phyloP scores from a whole-genome alignment of 169 alveolate species.

The Cryptosporidium andersoni region DNA sequence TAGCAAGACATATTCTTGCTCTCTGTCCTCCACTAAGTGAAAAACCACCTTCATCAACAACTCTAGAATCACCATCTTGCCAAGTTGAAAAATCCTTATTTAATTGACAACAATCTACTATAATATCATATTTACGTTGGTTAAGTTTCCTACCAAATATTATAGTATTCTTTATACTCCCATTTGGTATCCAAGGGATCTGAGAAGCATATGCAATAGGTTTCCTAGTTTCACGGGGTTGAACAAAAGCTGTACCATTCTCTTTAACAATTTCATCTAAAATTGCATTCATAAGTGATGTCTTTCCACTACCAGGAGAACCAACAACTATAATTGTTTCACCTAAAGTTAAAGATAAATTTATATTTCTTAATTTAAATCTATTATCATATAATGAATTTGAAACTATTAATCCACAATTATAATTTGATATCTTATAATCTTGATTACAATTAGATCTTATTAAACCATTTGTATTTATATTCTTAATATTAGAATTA shows the following conservation, averaged over 20 bases:
- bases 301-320: constrained; percentile 86
- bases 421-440: not conserved
- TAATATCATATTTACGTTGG: constrained; percentile 73
- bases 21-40: constrained; percentile 84
- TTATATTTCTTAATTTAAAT: constrained; percentile 24
- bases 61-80: constrained; percentile 79
- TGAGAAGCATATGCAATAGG: constrained; percentile 81
- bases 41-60: constrained; percentile 86
- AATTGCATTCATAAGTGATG: constrained; percentile 79
- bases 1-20: constrained; percentile 82
- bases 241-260: constrained; percentile 53
- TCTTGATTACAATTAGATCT: not conserved
- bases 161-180: constrained; percentile 82
- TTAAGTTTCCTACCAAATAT: constrained; percentile 78
- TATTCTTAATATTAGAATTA: not conserved
- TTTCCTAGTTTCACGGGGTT: constrained; percentile 57
- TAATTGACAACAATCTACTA: constrained; percentile 75
- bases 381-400: not conserved
- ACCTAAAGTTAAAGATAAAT: constrained; percentile 22
- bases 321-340: constrained; percentile 69
- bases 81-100: constrained; percentile 76
- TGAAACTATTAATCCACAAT: not conserved
- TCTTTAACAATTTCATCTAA: constrained; percentile 72
- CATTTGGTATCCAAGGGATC: constrained; percentile 82
- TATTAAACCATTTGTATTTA: not conserved